A percentile compares a stretch with the other conserved stretches of the same genome.
These are phyloP conservation scores for Geranium brycei DNA, from an alignment of 345 rosid genomes.

Conservation along the genomic window DNA sequence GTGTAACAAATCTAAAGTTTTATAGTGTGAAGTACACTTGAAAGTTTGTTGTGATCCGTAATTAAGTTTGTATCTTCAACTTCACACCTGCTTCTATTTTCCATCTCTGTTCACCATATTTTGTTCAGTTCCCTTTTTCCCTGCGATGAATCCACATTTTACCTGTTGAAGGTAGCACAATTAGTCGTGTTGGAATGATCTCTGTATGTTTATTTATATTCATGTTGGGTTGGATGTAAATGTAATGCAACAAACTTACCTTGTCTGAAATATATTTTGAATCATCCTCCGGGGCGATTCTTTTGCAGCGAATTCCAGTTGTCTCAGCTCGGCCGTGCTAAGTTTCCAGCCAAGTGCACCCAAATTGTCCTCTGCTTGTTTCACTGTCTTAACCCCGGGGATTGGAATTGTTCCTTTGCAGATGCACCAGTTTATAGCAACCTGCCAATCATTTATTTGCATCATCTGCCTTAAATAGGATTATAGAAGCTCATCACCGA, in stretches of 20 bases:
- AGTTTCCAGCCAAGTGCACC: constrained; percentile 80
- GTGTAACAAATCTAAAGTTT: too few relatives aligned
- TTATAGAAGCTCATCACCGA: too few relatives aligned
- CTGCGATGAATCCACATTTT: neutral
- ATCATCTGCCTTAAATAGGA: neutral
- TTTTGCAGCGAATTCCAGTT: constrained; percentile 50
- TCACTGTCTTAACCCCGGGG: constrained; percentile 69
- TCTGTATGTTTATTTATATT: too few relatives aligned
- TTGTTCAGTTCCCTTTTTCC: too few relatives aligned
- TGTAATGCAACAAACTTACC: constrained; percentile 11
- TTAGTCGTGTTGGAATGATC: neutral
- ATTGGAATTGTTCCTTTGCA: constrained; percentile 77
- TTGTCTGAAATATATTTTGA: constrained; percentile 82
- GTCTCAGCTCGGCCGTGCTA: constrained; percentile 53
- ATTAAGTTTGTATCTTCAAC: too few relatives aligned
- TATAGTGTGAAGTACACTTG: too few relatives aligned
- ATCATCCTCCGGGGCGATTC: constrained; percentile 65
- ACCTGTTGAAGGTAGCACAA: neutral
- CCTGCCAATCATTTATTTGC: constrained; percentile 21
- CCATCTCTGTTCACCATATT: too few relatives aligned
- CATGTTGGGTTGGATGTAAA: neutral
- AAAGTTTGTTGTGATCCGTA: too few relatives aligned
- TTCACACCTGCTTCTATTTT: too few relatives aligned
- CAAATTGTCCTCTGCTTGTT: constrained; percentile 68
- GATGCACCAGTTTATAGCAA: constrained; percentile 92